A percentile compares a stretch with the other conserved stretches of the same genome.
Evolutionary conservation across 371 early-diverging fungal species (phyloP).

Genomic region (Batkoa obscura): DNA sequence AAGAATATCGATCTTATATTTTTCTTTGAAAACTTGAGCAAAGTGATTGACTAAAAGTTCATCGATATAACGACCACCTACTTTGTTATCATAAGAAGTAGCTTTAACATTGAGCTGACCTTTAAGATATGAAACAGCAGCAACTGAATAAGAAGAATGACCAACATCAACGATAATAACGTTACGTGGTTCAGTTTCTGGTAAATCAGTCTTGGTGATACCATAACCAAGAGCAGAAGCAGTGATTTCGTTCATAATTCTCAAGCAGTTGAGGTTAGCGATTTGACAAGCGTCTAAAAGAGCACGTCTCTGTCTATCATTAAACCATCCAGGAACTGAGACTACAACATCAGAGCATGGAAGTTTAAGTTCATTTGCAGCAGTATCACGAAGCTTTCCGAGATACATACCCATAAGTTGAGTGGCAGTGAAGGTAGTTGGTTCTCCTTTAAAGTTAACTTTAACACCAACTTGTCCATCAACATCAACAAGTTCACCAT

Average conservation of each 20-base stretch:
- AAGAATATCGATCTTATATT: constrained; percentile 85
- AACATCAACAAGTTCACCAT: constrained; percentile 55
- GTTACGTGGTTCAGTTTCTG: constrained; percentile 81
- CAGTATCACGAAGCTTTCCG: constrained; percentile 74
- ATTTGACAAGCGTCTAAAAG: constrained; percentile 76
- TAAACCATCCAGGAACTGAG: constrained; percentile 88
- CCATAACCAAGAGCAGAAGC: constrained; percentile 90
- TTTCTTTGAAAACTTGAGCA: constrained; percentile 60
- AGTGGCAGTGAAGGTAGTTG: constrained; percentile 57
- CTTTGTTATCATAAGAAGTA: constrained; percentile 73
- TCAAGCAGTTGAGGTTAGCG: constrained; percentile 84
- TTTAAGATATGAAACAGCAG: constrained; percentile 81
- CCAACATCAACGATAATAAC: constrained; percentile 91
- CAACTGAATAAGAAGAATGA: constrained; percentile 74
- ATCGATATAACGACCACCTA: constrained; percentile 94
- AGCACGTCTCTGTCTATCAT: constrained; percentile 80
- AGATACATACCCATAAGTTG: constrained; percentile 91
- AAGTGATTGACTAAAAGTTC: constrained; percentile 71
- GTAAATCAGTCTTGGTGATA: constrained; percentile 91
- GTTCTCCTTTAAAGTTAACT: constrained; percentile 62
- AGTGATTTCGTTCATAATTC: constrained; percentile 83
- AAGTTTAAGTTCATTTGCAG: constrained; percentile 58
- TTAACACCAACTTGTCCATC: constrained; percentile 73
- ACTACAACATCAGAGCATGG: constrained; percentile 87
- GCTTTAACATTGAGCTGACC: constrained; percentile 83